phyloP scores from a whole-genome alignment of 75 land plant genomes.

The Cryptomeria japonica region DNA sequence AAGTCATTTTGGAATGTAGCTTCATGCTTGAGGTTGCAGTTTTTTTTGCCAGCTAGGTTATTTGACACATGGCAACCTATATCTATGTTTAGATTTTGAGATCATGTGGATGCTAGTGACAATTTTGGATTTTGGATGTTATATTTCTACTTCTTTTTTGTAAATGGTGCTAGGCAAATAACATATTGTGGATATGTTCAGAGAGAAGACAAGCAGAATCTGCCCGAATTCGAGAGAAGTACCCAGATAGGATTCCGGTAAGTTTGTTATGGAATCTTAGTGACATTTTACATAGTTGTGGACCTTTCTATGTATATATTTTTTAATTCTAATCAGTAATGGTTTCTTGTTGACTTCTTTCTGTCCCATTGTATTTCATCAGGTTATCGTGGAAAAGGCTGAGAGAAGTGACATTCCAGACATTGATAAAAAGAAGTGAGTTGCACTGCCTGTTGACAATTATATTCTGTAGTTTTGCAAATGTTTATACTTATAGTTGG shows the following conservation, averaged over 20 bases:
- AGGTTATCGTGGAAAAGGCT: slow-evolving; percentile 78
- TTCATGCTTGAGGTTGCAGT: background rate
- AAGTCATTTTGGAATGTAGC: background rate
- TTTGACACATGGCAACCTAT: background rate
- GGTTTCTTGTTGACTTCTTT: background rate
- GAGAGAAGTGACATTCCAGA: slow-evolving; percentile 71
- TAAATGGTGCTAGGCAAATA: background rate
- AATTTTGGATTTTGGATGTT: background rate
- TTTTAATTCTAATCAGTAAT: background rate
- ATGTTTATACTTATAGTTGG: background rate
- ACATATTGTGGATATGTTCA: slow-evolving; percentile 11
- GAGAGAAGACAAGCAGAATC: slow-evolving; percentile 64
- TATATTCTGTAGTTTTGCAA: background rate
- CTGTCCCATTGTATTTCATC: slow-evolving; percentile 1
- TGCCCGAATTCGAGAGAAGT: slow-evolving; percentile 67
- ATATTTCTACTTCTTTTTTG: background rate
- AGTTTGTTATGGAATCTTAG: background rate
- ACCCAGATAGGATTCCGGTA: slow-evolving; percentile 72
- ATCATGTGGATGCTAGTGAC: background rate
- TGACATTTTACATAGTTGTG: background rate
- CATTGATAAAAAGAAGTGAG: slow-evolving; percentile 78
- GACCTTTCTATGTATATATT: background rate
- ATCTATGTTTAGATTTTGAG: background rate
- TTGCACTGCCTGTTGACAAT: background rate
- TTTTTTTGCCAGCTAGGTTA: background rate